These are phyloP conservation scores for Cymodocea nodosa DNA, from an alignment of 116 monocot species.

Conservation along the genomic window DNA sequence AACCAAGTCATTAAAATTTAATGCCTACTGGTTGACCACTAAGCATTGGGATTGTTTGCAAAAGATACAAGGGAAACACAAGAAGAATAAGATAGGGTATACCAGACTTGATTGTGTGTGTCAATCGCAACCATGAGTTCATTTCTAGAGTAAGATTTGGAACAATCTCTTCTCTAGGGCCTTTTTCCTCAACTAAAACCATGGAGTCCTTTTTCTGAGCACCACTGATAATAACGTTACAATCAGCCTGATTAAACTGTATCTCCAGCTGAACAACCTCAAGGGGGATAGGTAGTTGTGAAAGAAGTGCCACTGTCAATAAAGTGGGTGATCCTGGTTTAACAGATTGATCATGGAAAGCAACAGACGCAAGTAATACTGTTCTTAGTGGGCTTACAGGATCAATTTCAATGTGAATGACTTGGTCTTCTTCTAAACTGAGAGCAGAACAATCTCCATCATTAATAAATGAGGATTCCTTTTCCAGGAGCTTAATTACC, in stretches of 20 bases:
- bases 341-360: constrained; percentile 83
- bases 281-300: constrained; percentile 65
- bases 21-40: too few species aligned
- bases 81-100: not conserved
- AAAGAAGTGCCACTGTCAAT: constrained; percentile 66
- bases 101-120: constrained; percentile 76
- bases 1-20: too few species aligned
- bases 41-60: not conserved
- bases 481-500: constrained; percentile 38
- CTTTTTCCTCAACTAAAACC: constrained; percentile 8
- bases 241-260: constrained; percentile 72
- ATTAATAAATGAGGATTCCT: constrained; percentile 1
- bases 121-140: constrained; percentile 75
- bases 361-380: constrained; percentile 63
- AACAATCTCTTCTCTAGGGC: constrained; percentile 21
- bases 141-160: constrained; percentile 34
- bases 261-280: constrained; percentile 66
- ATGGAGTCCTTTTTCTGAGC: constrained; percentile 11
- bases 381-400: constrained; percentile 69
- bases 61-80: not conserved
- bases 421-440: constrained; percentile 28
- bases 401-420: constrained; percentile 60
- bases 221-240: constrained; percentile 49
- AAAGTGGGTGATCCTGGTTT: constrained; percentile 51
- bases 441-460: constrained; percentile 12